phyloP scores from a whole-genome alignment of 73 alveolate species.

The Tetrahymena malaccensis region DNA sequence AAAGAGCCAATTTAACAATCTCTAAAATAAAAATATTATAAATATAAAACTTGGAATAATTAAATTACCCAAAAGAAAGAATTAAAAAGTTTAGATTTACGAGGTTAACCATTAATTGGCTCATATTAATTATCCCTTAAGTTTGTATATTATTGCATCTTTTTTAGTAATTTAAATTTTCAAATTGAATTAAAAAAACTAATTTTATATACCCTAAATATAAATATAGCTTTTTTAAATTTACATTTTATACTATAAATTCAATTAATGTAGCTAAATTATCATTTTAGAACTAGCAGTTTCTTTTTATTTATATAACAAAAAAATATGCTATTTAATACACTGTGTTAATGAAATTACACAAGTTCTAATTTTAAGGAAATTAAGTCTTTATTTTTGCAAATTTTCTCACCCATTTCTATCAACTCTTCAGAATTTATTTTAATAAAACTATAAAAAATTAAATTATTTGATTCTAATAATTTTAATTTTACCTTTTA shows the following conservation, averaged over 20 bases:
- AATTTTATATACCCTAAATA: too few species aligned
- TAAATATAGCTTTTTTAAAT: too few species aligned
- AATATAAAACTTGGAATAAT: background rate
- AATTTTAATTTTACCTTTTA: background rate
- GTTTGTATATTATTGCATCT: background rate
- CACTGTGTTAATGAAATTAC: background rate
- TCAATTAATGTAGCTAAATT: too few species aligned
- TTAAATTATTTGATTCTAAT: background rate
- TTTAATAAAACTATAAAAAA: background rate
- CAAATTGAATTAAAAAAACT: too few species aligned
- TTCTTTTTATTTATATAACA: too few species aligned
- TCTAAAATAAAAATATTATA: background rate
- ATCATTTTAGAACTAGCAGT: too few species aligned
- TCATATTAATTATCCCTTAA: background rate
- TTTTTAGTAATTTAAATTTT: background rate
- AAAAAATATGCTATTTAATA: background rate
- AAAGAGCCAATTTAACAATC: background rate
- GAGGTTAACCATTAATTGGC: background rate
- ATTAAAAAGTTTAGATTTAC: background rate
- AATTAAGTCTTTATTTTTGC: background rate
- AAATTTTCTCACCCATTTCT: background rate
- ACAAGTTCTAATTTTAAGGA: background rate
- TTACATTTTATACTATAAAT: too few species aligned
- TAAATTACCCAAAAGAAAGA: background rate
- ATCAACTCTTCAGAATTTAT: background rate